Evolutionary conservation across 352 stramenopile genomes (phyloP).

Genomic region (Globisporangium okanoganense): DNA sequence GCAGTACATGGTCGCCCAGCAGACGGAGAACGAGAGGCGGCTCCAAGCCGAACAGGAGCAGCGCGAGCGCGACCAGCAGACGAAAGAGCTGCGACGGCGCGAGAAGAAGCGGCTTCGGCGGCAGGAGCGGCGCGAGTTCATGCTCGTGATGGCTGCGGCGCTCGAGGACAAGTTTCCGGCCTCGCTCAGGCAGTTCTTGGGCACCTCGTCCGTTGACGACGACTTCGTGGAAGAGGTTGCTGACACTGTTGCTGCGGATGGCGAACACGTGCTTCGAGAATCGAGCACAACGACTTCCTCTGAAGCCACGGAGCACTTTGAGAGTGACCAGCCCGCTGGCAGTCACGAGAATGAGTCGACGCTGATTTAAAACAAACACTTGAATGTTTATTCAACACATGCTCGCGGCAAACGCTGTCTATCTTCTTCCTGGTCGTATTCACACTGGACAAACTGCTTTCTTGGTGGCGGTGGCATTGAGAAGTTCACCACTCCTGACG

Average conservation of each 20-base stretch:
- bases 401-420: neutral
- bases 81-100: constrained; percentile 26
- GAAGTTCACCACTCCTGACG: neutral
- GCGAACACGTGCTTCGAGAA: neutral
- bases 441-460: constrained; percentile 4
- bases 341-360: constrained; percentile 2
- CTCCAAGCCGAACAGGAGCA: constrained; percentile 31
- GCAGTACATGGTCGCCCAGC: constrained; percentile 50
- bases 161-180: constrained; percentile 41
- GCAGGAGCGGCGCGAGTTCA: constrained; percentile 46
- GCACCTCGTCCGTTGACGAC: neutral
- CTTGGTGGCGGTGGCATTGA: neutral
- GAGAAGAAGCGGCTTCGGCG: constrained; percentile 29
- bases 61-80: constrained; percentile 21
- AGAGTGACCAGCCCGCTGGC: neutral
- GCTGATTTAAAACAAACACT: constrained; percentile 7
- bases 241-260: neutral
- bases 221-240: neutral
- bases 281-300: neutral
- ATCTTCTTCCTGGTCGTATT: constrained; percentile 2
- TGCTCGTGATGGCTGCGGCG: constrained; percentile 44
- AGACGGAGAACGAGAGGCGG: constrained; percentile 34
- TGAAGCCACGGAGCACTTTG: neutral
- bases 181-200: constrained; percentile 34
- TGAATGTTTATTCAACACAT: neutral